A percentile compares a stretch with the other conserved stretches of the same genome.
These are phyloP conservation scores for Hanseniaspora singularis DNA, from an alignment of 805 yeast genomes.

Conservation along the genomic window DNA sequence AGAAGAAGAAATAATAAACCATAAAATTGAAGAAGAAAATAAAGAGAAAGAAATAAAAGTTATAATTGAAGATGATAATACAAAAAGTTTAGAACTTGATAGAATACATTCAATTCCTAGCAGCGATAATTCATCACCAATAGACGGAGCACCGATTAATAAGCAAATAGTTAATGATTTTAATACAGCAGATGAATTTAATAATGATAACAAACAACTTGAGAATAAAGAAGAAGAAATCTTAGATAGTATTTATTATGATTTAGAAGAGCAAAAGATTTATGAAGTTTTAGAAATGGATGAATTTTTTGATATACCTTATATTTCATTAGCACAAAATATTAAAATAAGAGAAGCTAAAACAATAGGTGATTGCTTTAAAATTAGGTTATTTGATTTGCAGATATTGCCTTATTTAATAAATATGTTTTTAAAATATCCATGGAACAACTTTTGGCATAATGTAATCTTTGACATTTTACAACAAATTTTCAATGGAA, in stretches of 20 bases:
- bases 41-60: too few relatives aligned
- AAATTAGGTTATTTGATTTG: conserved; percentile 68
- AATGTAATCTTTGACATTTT: conserved; percentile 93
- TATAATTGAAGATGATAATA: too few relatives aligned
- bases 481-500: conserved; percentile 87
- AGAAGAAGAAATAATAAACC: conserved; percentile 14
- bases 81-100: too few relatives aligned
- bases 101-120: conserved; percentile 22
- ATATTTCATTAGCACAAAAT: conserved; percentile 32
- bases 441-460: conserved; percentile 96
- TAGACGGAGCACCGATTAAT: not conserved
- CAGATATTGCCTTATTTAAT: conserved; percentile 57
- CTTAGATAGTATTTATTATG: conserved; percentile 28
- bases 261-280: conserved; percentile 20
- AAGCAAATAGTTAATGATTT: conserved; percentile 1
- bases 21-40: conserved; percentile 16
- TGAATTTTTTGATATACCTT: conserved; percentile 28
- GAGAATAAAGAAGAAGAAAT: conserved; percentile 19
- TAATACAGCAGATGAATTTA: conserved; percentile 16
- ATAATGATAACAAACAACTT: conserved; percentile 17
- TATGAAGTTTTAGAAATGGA: conserved; percentile 24
- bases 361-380: conserved; percentile 77
- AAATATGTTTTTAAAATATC: conserved; percentile 65
- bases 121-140: not conserved
- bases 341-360: conserved; percentile 41